Conservation (phyloP, 306 rosid genomes). For the Fragaria vesca region DNA sequence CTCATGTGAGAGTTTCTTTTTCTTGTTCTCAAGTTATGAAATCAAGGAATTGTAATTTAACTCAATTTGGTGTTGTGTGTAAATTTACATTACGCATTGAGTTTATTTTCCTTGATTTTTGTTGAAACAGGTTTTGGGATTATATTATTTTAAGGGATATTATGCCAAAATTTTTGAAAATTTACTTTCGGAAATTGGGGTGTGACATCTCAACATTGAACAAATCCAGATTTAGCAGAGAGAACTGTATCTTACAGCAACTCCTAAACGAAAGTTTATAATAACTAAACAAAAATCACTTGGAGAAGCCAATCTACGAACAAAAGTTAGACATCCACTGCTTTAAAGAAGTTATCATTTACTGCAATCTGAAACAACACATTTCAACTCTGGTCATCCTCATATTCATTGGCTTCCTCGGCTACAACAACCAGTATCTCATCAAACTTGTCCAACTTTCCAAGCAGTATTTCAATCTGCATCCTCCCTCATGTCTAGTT, state of each 20-base stretch:
- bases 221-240: constrained; percentile 9
- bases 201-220: background rate
- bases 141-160: no score
- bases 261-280: constrained; percentile 1
- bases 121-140: no score
- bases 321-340: constrained; percentile 4
- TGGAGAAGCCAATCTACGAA: constrained; percentile 13
- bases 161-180: no score
- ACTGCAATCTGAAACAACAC: constrained; percentile 11
- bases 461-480: constrained; percentile 40
- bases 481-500: no score
- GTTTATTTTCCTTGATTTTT: no score
- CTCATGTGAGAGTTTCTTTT: no score
- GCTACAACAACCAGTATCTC: constrained; percentile 62
- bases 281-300: background rate
- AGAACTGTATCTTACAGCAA: constrained; percentile 1
- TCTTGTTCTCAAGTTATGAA: no score
- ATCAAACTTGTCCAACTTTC: constrained; percentile 68
- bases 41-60: no score
- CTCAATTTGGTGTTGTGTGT: no score
- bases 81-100: no score
- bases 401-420: constrained; percentile 51
- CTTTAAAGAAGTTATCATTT: background rate
- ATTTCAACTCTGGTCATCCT: constrained; percentile 34
- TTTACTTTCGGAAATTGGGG: no score